Conservation (phyloP, 75 land plant genomes). For the Pinus albicaulis region DNA sequence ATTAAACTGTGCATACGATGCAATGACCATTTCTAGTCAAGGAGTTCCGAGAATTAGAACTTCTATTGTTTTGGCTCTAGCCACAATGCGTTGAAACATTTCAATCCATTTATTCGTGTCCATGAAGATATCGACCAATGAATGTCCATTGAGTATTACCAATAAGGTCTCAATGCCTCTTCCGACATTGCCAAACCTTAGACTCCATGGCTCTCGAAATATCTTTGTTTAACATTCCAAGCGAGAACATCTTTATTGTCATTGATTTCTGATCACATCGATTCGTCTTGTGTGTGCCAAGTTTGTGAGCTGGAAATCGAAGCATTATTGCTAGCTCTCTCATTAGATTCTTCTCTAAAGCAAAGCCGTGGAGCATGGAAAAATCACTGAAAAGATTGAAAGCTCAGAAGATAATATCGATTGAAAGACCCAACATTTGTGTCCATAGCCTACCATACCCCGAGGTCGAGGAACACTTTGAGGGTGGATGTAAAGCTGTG, state of each 20-base stretch:
- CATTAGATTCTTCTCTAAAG: conserved; percentile 64
- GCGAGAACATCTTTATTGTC: conserved; percentile 34
- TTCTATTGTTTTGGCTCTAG: conserved; percentile 62
- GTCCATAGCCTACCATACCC: neutral
- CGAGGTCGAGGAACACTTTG: conserved; percentile 4
- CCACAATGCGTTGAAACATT: conserved; percentile 69
- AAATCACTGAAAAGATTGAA: neutral
- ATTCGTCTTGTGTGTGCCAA: conserved; percentile 62
- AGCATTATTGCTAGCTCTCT: conserved; percentile 72
- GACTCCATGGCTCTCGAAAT: conserved; percentile 35
- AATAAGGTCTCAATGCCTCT: conserved; percentile 68
- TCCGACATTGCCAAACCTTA: conserved; percentile 30
- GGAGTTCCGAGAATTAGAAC: conserved; percentile 51
- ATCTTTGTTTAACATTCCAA: conserved; percentile 63
- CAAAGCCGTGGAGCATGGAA: neutral
- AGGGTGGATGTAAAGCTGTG: neutral
- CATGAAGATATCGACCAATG: conserved; percentile 72
- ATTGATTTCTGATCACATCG: conserved; percentile 52
- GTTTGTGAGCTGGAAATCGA: conserved; percentile 61
- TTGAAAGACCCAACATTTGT: neutral
- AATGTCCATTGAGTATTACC: conserved; percentile 71
- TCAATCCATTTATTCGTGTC: conserved; percentile 76
- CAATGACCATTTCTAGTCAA: conserved; percentile 53
- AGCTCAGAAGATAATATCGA: neutral
- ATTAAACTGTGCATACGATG: conserved; percentile 68